Base-by-base conservation (phyloP, 345 rosid genomes). In the Linum tenue region DNA sequence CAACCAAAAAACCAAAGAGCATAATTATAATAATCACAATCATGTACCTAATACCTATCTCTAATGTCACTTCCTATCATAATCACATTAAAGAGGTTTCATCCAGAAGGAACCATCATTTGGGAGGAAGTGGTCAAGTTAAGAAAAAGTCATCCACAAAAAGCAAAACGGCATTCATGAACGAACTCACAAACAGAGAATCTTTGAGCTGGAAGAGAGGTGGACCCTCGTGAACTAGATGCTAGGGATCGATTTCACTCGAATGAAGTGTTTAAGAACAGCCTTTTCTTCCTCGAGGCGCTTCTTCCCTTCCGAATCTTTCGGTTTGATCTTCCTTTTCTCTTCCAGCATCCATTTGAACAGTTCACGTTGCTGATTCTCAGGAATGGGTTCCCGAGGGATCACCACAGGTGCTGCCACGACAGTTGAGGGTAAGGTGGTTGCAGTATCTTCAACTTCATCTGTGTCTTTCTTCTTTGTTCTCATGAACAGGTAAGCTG, bases 341-440 rank as follows among this genome's bases (percentile, higher is more conserved):
- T 92, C 97, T 73, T 90, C 97, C 76, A 92, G 70, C 37, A 88
- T 86, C 96, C 97, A 84, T 77, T 88, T 89, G 80, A 81, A 85
- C 55, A 92, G 85, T 75, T 88, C 87, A 5, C 87, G 94, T 68
- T 88, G 94, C 67, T 83, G 82, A 56, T 75, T 72, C 77, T 80
- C 84, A 0, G 90, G 87, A 66, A 92, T 68, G 15, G 86, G 89
- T 64, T 87, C 86, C 41, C 63, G 78, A 50, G 60, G 61, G 79
- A 77, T 86, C 76, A 76, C 7, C 14, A 8, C 62, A 39, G 77
- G 76, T 71, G 73, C 78, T 22, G 71, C 1, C 3, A 77, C 14
- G n/a, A 79, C 60, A 41, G 77, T 78, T 39, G 69, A 44, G 10
- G 76, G 62, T 22, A 48, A 67, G 55, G 50, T 66, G 31, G 42